Base-by-base conservation (phyloP, 169 alveolate species). In the Eimeria brunetti region DNA sequence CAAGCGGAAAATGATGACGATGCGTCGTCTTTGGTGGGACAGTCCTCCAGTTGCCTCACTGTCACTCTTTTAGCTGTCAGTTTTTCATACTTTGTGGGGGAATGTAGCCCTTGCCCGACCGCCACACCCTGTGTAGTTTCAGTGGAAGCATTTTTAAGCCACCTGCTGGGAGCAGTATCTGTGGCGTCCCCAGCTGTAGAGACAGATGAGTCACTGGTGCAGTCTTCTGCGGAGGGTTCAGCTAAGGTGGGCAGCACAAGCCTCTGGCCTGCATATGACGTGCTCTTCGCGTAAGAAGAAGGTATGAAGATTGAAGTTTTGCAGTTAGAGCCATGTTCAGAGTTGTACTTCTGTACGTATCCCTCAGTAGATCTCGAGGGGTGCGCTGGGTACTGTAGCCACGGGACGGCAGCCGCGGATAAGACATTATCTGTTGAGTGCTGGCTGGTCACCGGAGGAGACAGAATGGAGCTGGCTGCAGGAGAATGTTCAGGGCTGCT, bases 401-500 rank as follows among this genome's bases (percentile, higher is more conserved):
- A 86, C 53, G 81, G 81, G 33, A 30, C 49, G 24, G 36, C 64
- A 41, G n/a, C 38, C 33, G 81, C 44, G 30, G 81, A 49, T 64
- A 75, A 64, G 44, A 62, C 7, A 46, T 41, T 64, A 7, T 86
- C 93, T 22, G 69, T 49, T 80, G 81, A 86, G 22, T 56, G 81
- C 78, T 49, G 56, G 83, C 80, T 41, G 36, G 93, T 38, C 60
- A 75, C 1, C n/a, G 62, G 83, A 75, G 62, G 56, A 27, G 80
- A 30, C 36, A 64, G 36, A n/a, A 86, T 44, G 36, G 93, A 9
- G 69, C 81, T 62, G 16, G 83, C 83, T 86, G 93, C 93, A 2
- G 93, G 81, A 56, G 93, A 86, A 30, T 64, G 80, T 64, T 62
- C 93, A 60, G 93, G 93, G 64, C 93, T 86, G 83, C 93, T 62